Base-by-base conservation (phyloP, 2,329 filamentous ascomycete genomes). In the Apiospora sp. region DNA sequence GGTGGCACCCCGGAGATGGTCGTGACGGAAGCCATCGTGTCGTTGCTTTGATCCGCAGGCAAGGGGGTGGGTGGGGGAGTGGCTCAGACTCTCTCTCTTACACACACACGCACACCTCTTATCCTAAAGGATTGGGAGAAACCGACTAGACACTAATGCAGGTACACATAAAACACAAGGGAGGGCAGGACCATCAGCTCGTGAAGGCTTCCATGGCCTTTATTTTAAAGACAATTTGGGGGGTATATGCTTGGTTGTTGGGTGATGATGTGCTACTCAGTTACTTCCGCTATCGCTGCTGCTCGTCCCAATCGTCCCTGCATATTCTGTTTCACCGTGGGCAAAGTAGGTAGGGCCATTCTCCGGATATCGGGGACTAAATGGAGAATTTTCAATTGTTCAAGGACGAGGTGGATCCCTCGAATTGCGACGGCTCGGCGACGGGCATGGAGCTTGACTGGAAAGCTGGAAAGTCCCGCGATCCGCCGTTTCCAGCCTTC, bases 281-380 rank as follows among this genome's bases (percentile, higher is more conserved):
- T 16, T 16, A 4, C 19, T n/a, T 64, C 58, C 58, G 58, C 58
- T 64, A 64, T 64, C 58, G 58, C 58, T 41, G 58, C 34, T n/a
- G 30, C 2, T 10, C 58, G 34, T 37, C 16, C 19, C 58, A 24
- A 34, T 10, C 58, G 34, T 37, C 16, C 19, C 58, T 64, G 58
- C 30, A 64, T 41, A 8, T 24, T 24, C 19, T 64, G 19, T 61
- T 51, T 6, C 51, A 30, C 54, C 16, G 16, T 37, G 54, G 27
- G 16, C 49, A 51, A 51, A 8, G 51, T 13, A 41, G 37, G 37
- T 10, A 41, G 24, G 49, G 49, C 58, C 58, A 64, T 41, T 64
- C n/a, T 64, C 58, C 58, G 58, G 58, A 41, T 12, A 64, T 64
- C 58, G 58, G 58, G 58, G 19, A 64, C 58, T 61, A 41, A 22